A percentile compares a stretch with the other conserved stretches of the same genome.
These are phyloP conservation scores for Apiospora malaysiana DNA, from an alignment of 2,329 filamentous ascomycete genomes.

Conservation along the genomic window DNA sequence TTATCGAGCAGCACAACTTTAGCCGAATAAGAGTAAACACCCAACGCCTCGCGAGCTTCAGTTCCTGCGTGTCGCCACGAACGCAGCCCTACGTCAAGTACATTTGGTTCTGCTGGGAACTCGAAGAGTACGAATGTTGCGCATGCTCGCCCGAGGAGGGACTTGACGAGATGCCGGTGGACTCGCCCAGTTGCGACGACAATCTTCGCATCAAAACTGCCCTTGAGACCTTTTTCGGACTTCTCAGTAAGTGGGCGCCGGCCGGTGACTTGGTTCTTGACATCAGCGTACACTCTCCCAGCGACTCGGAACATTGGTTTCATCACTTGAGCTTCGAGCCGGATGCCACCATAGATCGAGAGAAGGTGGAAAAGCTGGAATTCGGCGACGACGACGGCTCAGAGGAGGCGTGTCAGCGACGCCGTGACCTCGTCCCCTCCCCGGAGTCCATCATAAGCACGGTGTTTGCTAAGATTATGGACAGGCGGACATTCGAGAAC, in stretches of 20 bases:
- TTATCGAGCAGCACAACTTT: constrained; percentile 3
- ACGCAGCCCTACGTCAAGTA: neutral
- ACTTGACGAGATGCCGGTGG: neutral
- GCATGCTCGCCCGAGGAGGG: neutral
- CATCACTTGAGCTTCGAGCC: constrained; percentile 33
- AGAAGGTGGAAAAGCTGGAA: constrained; percentile 7
- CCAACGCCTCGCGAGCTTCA: neutral
- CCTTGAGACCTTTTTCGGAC: neutral
- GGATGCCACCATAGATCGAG: constrained; percentile 29
- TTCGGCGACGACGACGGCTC: neutral
- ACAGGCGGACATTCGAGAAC: constrained; percentile 5
- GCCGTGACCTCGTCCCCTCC: constrained; percentile 3
- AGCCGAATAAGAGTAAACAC: neutral
- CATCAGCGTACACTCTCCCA: constrained; percentile 40
- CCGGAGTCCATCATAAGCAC: neutral
- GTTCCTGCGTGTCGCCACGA: neutral
- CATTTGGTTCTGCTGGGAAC: neutral
- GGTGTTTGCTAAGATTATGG: constrained; percentile 40
- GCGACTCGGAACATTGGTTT: constrained; percentile 40
- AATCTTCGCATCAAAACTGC: neutral
- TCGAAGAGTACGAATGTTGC: neutral
- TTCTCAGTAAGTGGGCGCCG: neutral
- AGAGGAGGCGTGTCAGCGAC: neutral
- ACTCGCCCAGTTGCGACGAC: neutral
- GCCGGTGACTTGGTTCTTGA: constrained; percentile 36